A percentile compares a stretch with the other conserved stretches of the same genome.
These are phyloP conservation scores for Kockovaella imperatae DNA, from an alignment of 768 basidiomycete genomes.

Conservation along the genomic window DNA sequence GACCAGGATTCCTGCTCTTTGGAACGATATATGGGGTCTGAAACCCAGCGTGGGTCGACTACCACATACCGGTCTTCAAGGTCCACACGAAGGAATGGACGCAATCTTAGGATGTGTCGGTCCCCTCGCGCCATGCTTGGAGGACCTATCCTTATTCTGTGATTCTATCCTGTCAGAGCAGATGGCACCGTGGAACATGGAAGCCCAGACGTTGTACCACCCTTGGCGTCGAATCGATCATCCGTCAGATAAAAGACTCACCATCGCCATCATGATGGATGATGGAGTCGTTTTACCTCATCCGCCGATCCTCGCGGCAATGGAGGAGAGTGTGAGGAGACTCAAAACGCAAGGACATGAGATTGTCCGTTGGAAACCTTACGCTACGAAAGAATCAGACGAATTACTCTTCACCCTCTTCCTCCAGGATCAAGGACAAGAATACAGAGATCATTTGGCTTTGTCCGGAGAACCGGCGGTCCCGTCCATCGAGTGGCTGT, in stretches of 20 bases:
- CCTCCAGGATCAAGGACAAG: background rate
- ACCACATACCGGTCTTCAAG: conserved; percentile 2
- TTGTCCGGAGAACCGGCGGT: background rate
- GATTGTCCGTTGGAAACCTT: background rate
- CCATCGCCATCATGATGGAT: background rate
- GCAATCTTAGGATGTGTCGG: conserved; percentile 43
- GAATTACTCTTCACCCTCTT: background rate
- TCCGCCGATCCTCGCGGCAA: background rate
- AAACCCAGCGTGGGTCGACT: conserved; percentile 1
- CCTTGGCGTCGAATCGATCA: no score
- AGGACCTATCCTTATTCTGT: conserved; percentile 52
- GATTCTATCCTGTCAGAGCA: conserved; percentile 47
- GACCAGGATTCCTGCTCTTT: background rate
- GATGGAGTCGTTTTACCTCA: background rate
- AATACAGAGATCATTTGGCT: conserved; percentile 1
- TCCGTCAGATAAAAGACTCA: no score
- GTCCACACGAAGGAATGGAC: conserved; percentile 3
- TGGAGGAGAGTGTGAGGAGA: background rate
- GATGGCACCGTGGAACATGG: conserved; percentile 50
- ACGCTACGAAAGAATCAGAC: background rate
- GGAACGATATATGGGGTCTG: background rate
- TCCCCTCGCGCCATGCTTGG: conserved; percentile 50
- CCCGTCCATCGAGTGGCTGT: conserved; percentile 1
- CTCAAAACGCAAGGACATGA: background rate
- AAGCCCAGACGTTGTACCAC: conserved; percentile 51